These are phyloP conservation scores for Globisporangium polare DNA, from an alignment of 352 stramenopile genomes.

Conservation along the genomic window DNA sequence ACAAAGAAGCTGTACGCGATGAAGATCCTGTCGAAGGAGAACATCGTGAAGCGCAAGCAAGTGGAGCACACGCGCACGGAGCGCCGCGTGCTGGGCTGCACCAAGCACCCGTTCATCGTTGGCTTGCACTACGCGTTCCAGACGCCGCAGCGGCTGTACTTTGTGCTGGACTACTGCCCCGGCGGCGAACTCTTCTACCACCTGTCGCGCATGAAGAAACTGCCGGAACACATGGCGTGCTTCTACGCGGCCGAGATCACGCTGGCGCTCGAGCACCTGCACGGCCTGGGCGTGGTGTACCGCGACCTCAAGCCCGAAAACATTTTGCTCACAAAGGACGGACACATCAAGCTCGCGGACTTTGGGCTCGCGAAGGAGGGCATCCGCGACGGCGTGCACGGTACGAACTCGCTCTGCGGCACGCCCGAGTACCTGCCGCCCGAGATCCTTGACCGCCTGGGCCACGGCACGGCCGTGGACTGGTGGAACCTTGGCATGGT, in stretches of 20 bases:
- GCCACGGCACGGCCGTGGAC: constrained; percentile 90
- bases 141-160: constrained; percentile 92
- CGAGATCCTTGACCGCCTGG: constrained; percentile 75
- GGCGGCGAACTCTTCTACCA: constrained; percentile 89
- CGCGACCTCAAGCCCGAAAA: constrained; percentile 77
- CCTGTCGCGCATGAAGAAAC: constrained; percentile 81
- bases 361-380: constrained; percentile 84
- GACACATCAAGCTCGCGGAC: constrained; percentile 88
- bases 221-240: constrained; percentile 85
- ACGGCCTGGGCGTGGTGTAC: constrained; percentile 81
- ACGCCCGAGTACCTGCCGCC: constrained; percentile 88
- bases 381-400: constrained; percentile 57
- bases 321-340: constrained; percentile 70
- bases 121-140: constrained; percentile 86
- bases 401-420: constrained; percentile 80
- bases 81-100: constrained; percentile 77
- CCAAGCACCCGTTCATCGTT: constrained; percentile 87
- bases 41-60: constrained; percentile 88
- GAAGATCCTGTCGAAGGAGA: constrained; percentile 91
- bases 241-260: constrained; percentile 89
- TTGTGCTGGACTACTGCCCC: constrained; percentile 93
- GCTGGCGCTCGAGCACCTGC: constrained; percentile 79
- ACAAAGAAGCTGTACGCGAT: constrained; percentile 89
- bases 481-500: constrained; percentile 91
- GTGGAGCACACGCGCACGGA: constrained; percentile 88